Evolutionary conservation across 2,329 filamentous ascomycete species (phyloP), one percentile per base, ranked within the genome.

Genomic region (Ceratocystis smalleyi): DNA sequence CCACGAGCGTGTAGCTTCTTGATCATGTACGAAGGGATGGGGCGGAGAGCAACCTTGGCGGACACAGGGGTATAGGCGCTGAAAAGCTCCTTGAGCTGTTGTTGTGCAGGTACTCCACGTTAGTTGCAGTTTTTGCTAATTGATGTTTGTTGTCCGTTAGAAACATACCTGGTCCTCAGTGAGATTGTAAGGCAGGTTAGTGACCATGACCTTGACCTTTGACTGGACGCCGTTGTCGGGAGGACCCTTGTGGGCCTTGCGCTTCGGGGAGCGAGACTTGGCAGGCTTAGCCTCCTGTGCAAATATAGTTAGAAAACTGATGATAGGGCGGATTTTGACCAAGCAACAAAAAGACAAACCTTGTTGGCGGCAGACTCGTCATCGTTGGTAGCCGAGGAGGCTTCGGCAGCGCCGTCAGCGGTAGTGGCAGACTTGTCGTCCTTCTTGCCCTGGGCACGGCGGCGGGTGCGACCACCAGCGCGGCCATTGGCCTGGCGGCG

Each of bases 201-300:
- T 94, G 73, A 99, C 94, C 94, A 99, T 99, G 78, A 99, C 90
- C 88, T 99, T 99, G 77, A 89, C 97, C 87, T 96, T 96, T 77
- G 92, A 97, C 69, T 94, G 87, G 73, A 99, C 89, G 71, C 94
- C 94, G 75, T 99, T 92, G 77, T 95, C 92, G 67, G 94, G 94
- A 69, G 94, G 94, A 68, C 94, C 94, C 75, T 81, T 79, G 70
- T 79, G 79, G 71, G 79, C 80, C 76, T 85, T 83, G 70, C 82
- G 81, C 71, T 78, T 66, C 30, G 65, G 65, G 8, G 65, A 62
- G 59, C 43, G 59, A 35, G 57, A 62, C 77, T 70, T 82, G 78
- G 74, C 81, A 81, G 76, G 82, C 74, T 79, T 76, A 71, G 83
- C 84, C 69, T 82, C 79, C 69, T 88, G 15, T 32, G 35, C 32